Conservation (phyloP, 306 rosid genomes). For the Carpinus fangiana region DNA sequence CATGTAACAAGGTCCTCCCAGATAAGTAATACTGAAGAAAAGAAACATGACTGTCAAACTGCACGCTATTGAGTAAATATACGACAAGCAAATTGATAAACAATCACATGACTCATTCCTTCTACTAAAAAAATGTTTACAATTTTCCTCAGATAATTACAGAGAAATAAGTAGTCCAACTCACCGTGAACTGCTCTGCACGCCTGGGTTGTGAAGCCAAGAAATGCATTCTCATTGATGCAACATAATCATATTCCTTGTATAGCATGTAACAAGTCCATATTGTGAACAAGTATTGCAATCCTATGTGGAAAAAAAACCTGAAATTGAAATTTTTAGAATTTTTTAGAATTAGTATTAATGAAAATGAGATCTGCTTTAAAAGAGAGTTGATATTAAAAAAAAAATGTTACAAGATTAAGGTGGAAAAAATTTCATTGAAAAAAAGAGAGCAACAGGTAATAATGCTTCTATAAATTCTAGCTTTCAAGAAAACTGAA, state of each 20-base stretch:
- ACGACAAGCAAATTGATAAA: not conserved
- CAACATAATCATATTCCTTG: constrained; percentile 70
- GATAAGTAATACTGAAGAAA: too few species aligned
- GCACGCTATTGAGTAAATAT: too few species aligned
- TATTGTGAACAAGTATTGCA: constrained; percentile 81
- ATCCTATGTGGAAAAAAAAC: constrained; percentile 83
- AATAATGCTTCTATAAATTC: not conserved
- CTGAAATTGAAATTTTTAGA: constrained; percentile 43
- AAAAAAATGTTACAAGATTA: not conserved
- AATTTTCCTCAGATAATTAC: not conserved
- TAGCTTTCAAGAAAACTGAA: not conserved
- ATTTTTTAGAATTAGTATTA: constrained; percentile 21
- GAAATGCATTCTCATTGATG: constrained; percentile 78
- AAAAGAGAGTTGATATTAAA: not conserved
- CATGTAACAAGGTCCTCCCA: too few species aligned
- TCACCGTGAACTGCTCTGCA: constrained; percentile 86
- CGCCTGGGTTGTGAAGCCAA: constrained; percentile 76
- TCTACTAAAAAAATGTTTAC: constrained; percentile 2
- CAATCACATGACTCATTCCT: constrained; percentile 9
- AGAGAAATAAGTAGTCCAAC: constrained; percentile 25
- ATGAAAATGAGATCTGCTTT: not conserved
- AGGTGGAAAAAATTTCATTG: not conserved
- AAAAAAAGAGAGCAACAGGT: not conserved
- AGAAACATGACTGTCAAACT: too few species aligned
- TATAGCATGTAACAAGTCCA: constrained; percentile 79